A percentile compares a stretch with the other conserved stretches of the same genome.
Conservation (phyloP, 257 asterid genomes). For the Lavandula angustifolia region DNA sequence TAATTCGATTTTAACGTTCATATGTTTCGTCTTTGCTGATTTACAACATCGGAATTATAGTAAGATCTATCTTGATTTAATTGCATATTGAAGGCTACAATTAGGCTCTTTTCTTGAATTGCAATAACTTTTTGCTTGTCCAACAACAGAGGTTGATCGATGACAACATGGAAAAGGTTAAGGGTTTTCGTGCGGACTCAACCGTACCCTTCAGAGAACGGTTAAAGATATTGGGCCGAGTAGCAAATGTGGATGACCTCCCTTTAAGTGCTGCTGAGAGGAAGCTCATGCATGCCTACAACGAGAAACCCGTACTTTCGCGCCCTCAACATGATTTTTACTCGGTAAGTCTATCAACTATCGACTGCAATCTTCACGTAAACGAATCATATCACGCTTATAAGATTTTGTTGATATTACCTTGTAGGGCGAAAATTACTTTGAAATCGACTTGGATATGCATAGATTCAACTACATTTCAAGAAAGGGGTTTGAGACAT, state of each 20-base stretch:
- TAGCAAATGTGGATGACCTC: conserved; percentile 82
- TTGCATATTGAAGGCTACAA: background rate
- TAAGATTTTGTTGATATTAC: background rate
- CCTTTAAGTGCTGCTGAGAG: conserved; percentile 88
- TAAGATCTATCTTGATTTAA: background rate
- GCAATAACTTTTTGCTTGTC: background rate
- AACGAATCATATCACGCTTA: background rate
- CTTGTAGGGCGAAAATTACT: conserved; percentile 80
- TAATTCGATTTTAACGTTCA: background rate
- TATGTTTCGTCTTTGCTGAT: conserved; percentile 1
- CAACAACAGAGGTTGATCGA: conserved; percentile 64
- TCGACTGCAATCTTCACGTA: background rate
- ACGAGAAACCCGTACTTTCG: conserved; percentile 96
- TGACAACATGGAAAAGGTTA: conserved; percentile 78
- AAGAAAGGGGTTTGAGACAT: conserved; percentile 84
- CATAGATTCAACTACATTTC: conserved; percentile 96
- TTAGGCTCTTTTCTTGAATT: background rate
- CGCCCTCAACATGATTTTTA: conserved; percentile 96
- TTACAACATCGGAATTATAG: background rate
- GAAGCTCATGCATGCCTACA: conserved; percentile 91
- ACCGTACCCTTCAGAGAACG: conserved; percentile 77
- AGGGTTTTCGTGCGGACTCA: conserved; percentile 75
- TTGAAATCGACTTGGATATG: conserved; percentile 95
- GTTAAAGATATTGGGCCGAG: conserved; percentile 89
- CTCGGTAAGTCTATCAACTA: conserved; percentile 41